Base-by-base conservation (phyloP, 2,329 filamentous ascomycete species). In the Xylaria sp. region DNA sequence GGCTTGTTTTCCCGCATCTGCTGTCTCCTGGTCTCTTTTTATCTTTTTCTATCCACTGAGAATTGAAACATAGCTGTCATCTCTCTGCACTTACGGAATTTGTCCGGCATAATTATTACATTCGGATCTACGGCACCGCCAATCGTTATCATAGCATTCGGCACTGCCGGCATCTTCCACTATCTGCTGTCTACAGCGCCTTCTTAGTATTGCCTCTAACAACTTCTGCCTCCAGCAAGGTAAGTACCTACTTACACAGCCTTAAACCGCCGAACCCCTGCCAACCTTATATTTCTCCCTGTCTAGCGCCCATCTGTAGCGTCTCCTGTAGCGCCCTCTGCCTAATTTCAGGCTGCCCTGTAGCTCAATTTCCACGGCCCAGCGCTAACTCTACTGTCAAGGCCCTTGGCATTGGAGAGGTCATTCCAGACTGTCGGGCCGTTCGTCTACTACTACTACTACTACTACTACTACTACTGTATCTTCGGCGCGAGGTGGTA, bases 351-450 rank as follows among this genome's bases (percentile, higher is more conserved):
- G 17, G 51, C 51, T 37, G 35, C n/a, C 28, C 25, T 28, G 43
- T 40, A 14, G 28, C 11, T 12, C 55, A 55, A 63, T 50, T 55
- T 54, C 35, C 43, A 60, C 37, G 40, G 50, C 15, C 21, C 47
- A 43, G 33, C 15, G 47, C 47, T 46, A 35, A 37, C 17, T n/a
- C 2, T 55, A 11, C 21, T 40, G 9, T 46, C 31, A 33, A 46
- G 43, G 46, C 57, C 55, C 68, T 70, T 70, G 70, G 69, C 70
- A 42, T 64, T 61, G 46, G 53, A 57, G 28, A 47, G 15, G 15
- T 23, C 51, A 52, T 57, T 45, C 63, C 51, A 57, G 31, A 54
- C 58, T 57, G 59, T 57, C 46, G 55, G 66, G 58, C 43, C 40
- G 23, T 43, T 56, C 54, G 33, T 61, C 33, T 43, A 45, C 33